These are phyloP conservation scores for Jaenimonas drosophilae DNA, from an alignment of 208 protist species.

Conservation along the genomic window DNA sequence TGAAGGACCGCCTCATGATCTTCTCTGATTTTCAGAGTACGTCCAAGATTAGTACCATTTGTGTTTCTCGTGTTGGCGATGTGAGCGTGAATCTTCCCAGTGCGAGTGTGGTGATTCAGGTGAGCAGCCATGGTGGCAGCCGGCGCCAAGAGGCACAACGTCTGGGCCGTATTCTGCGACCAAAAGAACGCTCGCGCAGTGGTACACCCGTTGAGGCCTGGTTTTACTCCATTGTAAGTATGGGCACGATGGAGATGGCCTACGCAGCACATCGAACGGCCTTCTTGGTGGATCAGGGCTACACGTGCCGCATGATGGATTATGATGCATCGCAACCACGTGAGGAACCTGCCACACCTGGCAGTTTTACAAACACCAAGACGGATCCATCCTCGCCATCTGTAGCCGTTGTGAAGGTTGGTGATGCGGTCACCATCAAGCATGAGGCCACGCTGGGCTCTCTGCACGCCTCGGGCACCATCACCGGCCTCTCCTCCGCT, in stretches of 20 bases:
- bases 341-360: neutral
- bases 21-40: constrained; percentile 92
- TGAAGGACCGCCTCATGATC: constrained; percentile 90
- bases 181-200: constrained; percentile 72
- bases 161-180: constrained; percentile 93
- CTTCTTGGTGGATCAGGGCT: constrained; percentile 97
- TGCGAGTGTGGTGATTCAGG: constrained; percentile 99
- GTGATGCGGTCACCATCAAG: constrained; percentile 66
- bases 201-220: constrained; percentile 93
- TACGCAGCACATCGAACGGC: constrained; percentile 96
- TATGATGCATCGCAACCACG: constrained; percentile 19
- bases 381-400: neutral
- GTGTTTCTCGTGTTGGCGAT: constrained; percentile 96
- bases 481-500: neutral
- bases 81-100: constrained; percentile 98
- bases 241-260: constrained; percentile 96
- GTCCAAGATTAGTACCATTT: constrained; percentile 90
- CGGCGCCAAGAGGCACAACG: constrained; percentile 95
- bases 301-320: constrained; percentile 75
- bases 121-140: constrained; percentile 95
- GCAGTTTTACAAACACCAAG: neutral
- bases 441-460: constrained; percentile 43
- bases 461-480: constrained; percentile 2
- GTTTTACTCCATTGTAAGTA: constrained; percentile 98
- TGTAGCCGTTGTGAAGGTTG: constrained; percentile 2